Evolutionary conservation across 2,329 filamentous ascomycete species (phyloP), one percentile per base, ranked within the genome.

Genomic region (Fusarium ambrosium): DNA sequence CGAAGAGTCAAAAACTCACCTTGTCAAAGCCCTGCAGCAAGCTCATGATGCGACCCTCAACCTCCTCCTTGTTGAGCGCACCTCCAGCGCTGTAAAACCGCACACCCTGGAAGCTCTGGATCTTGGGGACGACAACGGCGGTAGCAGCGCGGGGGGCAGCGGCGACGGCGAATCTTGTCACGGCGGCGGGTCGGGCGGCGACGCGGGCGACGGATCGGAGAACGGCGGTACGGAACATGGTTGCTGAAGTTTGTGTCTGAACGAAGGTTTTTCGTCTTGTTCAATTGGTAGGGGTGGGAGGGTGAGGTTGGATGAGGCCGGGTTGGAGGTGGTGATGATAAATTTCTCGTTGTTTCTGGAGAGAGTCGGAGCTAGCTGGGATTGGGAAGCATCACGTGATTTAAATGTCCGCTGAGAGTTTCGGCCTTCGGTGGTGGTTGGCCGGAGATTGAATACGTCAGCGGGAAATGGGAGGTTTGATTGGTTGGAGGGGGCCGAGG

Each of bases 11-110:
- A 29, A 2, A 51, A 39, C 81, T 76, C 74, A 85, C 84, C 93
- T 99, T 99, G 88, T 99, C 97, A 84, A 98, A 99, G 85, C 95
- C 96, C 87, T 95, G 93, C 85, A 99, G 86, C 81, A 99, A 89
- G 85, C 95, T 94, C 84, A 97, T 90, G 89, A 98, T 98, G 83
- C 96, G 92, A 71, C 94, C 94, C 87, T 97, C 93, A 68, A 98
- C 94, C 87, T 98, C 95, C 67, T 92, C 88, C 89, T 95, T 93
- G 80, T 91, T 89, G 76, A 98, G 90, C 78, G 92, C 92, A 75
- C 92, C 91, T 70, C 90, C 92, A 64, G 96, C 94, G 78, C 95
- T 95, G 88, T 99, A 99, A 88, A 92, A 93, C 86, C 97, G 90
- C 81, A 94, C 89, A 79, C 91, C 89, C 83, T 92, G 89, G 86